phyloP scores from a whole-genome alignment of 2,329 filamentous ascomycete species.

The Ascochyta rabiei region DNA sequence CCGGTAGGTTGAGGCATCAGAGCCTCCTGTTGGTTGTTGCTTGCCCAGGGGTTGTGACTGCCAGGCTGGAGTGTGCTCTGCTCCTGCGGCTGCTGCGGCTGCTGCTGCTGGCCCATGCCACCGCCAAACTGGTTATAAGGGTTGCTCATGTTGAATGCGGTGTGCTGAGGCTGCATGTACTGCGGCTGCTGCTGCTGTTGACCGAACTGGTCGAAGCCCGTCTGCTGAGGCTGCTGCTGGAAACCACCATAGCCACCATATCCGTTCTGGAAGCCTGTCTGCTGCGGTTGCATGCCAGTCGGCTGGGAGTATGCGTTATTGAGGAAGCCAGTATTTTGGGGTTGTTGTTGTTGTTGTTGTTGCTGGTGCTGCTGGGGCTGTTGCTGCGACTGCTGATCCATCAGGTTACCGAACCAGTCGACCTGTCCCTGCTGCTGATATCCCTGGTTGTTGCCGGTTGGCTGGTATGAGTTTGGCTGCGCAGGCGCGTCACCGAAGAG shows the following conservation, averaged over 20 bases:
- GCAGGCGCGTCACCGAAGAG: slow-evolving; percentile 82
- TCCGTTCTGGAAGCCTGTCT: slow-evolving; percentile 71
- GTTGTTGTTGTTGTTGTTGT: slow-evolving; percentile 54
- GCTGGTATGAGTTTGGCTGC: slow-evolving; percentile 73
- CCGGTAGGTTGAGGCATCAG: slow-evolving; percentile 86
- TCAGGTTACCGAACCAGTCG: slow-evolving; percentile 95
- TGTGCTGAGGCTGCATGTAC: slow-evolving; percentile 62
- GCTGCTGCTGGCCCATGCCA: slow-evolving; percentile 40
- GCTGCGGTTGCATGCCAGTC: slow-evolving; percentile 71
- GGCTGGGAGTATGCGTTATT: slow-evolving; percentile 76
- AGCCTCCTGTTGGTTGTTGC: slow-evolving; percentile 63
- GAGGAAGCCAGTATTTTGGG: slow-evolving; percentile 71
- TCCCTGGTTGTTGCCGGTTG: slow-evolving; percentile 91
- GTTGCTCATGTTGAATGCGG: slow-evolving; percentile 59
- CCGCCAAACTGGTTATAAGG: slow-evolving; percentile 45
- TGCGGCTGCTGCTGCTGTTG: slow-evolving; percentile 44
- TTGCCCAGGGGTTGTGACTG: slow-evolving; percentile 93
- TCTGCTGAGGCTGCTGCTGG: slow-evolving; percentile 63
- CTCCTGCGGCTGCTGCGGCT: slow-evolving; percentile 53
- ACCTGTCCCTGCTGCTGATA: slow-evolving; percentile 97
- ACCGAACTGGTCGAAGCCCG: slow-evolving; percentile 67
- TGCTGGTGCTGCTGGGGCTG: slow-evolving; percentile 54
- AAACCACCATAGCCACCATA: slow-evolving; percentile 66
- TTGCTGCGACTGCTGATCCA: slow-evolving; percentile 65
- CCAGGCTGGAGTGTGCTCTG: slow-evolving; percentile 74